phyloP scores from a whole-genome alignment of 106 monocot genomes.

The Ottelia alismoides region DNA sequence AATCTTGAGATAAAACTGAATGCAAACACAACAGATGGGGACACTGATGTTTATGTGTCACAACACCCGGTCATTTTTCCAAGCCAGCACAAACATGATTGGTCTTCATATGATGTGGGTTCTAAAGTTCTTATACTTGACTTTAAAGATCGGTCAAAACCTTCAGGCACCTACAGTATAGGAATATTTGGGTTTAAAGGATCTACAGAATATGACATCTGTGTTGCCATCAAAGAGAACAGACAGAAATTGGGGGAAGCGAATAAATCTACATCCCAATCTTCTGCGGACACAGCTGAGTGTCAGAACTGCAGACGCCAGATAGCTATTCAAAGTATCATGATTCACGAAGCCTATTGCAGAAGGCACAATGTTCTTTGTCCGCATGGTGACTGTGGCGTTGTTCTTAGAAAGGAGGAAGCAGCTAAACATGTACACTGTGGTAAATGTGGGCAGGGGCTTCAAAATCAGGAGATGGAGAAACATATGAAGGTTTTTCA shows the following conservation, averaged over 20 bases:
- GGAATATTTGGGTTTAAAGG: conserved; percentile 90
- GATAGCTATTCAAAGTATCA: conserved; percentile 35
- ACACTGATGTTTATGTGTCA: conserved; percentile 86
- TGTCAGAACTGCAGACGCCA: conserved; percentile 64
- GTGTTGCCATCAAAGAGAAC: conserved; percentile 40
- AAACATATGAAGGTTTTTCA: conserved; percentile 96
- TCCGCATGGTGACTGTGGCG: conserved; percentile 61
- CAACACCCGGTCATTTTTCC: conserved; percentile 93
- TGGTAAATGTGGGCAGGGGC: conserved; percentile 51
- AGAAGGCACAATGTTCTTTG: conserved; percentile 75
- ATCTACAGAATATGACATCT: conserved; percentile 53
- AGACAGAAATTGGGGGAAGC: conserved; percentile 25
- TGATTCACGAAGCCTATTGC: conserved; percentile 94
- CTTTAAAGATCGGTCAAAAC: conserved; percentile 14
- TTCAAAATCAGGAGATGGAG: conserved; percentile 59
- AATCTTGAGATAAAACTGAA: conserved; percentile 66
- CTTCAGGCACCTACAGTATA: conserved; percentile 64
- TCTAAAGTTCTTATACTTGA: conserved; percentile 59
- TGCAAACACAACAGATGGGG: conserved; percentile 33
- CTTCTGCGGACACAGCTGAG: conserved; percentile 32
- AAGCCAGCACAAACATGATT: conserved; percentile 76
- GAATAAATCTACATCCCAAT: conserved; percentile 17
- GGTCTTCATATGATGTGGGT: conserved; percentile 87
- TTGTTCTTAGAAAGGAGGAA: conserved; percentile 84
- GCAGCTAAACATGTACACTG: conserved; percentile 83